Evolutionary conservation across 75 land plant genomes (phyloP).

Genomic region (Cupressus sempervirens): DNA sequence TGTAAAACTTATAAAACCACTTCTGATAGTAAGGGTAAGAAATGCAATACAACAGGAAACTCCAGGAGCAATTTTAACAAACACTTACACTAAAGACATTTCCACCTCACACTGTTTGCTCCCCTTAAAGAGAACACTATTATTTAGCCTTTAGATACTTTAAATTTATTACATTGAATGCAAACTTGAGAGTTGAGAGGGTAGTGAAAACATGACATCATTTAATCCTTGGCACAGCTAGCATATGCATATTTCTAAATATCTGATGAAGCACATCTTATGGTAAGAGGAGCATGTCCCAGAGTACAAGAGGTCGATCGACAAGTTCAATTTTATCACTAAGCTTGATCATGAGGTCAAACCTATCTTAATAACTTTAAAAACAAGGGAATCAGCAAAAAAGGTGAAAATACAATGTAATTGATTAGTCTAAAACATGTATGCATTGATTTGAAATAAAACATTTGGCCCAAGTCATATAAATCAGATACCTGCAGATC

Average conservation of each 20-base stretch:
- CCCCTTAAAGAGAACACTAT: neutral
- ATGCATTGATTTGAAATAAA: neutral
- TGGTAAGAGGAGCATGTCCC: neutral
- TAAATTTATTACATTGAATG: neutral
- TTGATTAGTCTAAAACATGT: neutral
- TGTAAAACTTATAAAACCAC: neutral
- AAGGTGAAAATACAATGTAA: neutral
- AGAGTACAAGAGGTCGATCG: no score
- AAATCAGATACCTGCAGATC: neutral
- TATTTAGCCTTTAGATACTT: neutral
- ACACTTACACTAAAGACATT: neutral
- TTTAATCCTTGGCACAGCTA: neutral
- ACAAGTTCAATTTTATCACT: neutral
- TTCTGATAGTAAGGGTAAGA: neutral
- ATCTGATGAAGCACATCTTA: neutral
- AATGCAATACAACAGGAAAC: no score
- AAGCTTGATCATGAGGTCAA: neutral
- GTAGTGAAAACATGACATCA: neutral
- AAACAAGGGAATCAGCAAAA: neutral
- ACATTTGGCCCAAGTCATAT: neutral
- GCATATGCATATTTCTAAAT: no score
- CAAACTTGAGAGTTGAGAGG: no score
- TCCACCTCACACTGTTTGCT: neutral
- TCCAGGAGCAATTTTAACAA: neutral
- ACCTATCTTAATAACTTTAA: neutral